Percentiles rank a stretch among this genome's conserved stretches.
Conservation (phyloP, 257 asterid species). For the Solanum rostratum region DNA sequence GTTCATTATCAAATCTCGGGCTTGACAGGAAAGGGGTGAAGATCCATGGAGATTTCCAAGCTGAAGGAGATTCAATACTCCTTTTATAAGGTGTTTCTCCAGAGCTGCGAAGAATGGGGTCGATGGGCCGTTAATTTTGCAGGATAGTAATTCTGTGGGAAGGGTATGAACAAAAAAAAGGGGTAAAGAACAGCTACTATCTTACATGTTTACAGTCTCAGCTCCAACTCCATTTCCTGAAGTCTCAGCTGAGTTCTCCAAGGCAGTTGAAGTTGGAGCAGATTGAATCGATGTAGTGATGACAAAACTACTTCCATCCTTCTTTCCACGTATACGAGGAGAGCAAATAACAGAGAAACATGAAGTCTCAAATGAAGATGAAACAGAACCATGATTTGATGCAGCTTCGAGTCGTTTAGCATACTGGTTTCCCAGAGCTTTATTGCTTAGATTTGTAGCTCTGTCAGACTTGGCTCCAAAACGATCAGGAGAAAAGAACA, state of each 20-base stretch:
- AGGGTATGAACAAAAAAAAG: not conserved
- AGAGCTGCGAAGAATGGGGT: constrained; percentile 29
- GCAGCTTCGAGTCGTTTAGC: constrained; percentile 31
- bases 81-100: constrained; percentile 74
- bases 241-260: constrained; percentile 37
- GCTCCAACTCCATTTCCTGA: constrained; percentile 34
- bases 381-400: constrained; percentile 29
- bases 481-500: constrained; percentile 53
- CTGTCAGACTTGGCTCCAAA: constrained; percentile 33
- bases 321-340: constrained; percentile 41
- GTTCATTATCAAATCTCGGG: constrained; percentile 70
- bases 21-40: constrained; percentile 59
- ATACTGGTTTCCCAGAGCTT: constrained; percentile 25
- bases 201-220: constrained; percentile 67
- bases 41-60: constrained; percentile 99
- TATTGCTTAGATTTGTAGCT: constrained; percentile 26
- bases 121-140: not conserved
- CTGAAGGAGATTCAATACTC: constrained; percentile 84
- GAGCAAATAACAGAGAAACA: constrained; percentile 53
- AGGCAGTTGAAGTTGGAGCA: constrained; percentile 27
- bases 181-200: not conserved
- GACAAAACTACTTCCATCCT: constrained; percentile 43
- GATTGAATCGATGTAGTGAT: constrained; percentile 40
- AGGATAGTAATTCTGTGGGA: not conserved
- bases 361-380: constrained; percentile 40